Percentiles rank a stretch among this genome's conserved stretches.
Evolutionary conservation across 768 basidiomycete genomes (phyloP).

Genomic region (Pholiota microspora): DNA sequence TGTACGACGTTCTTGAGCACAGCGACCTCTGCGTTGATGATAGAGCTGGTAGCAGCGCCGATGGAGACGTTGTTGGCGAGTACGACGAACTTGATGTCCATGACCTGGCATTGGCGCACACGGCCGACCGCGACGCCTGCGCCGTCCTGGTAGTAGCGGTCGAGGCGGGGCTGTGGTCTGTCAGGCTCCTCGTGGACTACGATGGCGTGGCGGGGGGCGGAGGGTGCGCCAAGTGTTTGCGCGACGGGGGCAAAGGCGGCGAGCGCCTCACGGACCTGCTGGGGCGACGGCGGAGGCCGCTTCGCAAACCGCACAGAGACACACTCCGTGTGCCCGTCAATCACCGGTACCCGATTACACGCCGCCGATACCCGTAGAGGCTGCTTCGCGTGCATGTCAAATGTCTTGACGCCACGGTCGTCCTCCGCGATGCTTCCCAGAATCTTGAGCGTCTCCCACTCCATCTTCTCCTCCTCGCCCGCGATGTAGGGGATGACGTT

Average conservation of each 20-base stretch:
- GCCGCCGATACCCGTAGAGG: slow-evolving; percentile 90
- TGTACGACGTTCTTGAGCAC: slow-evolving; percentile 62
- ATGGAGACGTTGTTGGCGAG: slow-evolving; percentile 92
- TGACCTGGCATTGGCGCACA: slow-evolving; percentile 84
- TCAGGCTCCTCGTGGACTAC: slow-evolving; percentile 92
- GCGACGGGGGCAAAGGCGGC: slow-evolving; percentile 72
- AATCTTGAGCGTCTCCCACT: slow-evolving; percentile 99
- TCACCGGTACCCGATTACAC: slow-evolving; percentile 93
- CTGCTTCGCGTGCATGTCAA: slow-evolving; percentile 81
- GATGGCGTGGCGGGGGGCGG: slow-evolving; percentile 81
- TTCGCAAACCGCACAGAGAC: slow-evolving; percentile 83
- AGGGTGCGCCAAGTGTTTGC: slow-evolving; percentile 74
- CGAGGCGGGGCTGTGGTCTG: slow-evolving; percentile 91
- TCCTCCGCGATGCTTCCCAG: slow-evolving; percentile 72
- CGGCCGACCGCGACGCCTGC: slow-evolving; percentile 90
- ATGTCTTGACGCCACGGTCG: slow-evolving; percentile 53
- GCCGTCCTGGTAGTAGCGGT: slow-evolving; percentile 87
- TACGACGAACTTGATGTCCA: slow-evolving; percentile 96
- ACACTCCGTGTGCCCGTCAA: slow-evolving; percentile 92
- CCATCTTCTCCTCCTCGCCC: slow-evolving; percentile 97
- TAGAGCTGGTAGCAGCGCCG: slow-evolving; percentile 94
- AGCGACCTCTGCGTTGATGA: slow-evolving; percentile 98
- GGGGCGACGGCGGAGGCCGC: slow-evolving; percentile 79
- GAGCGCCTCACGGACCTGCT: slow-evolving; percentile 85
- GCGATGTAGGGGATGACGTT: slow-evolving; percentile 94